A percentile compares a stretch with the other conserved stretches of the same genome.
These are phyloP conservation scores for Cucumis cinereus DNA, from an alignment of 306 rosid species.

Conservation along the genomic window DNA sequence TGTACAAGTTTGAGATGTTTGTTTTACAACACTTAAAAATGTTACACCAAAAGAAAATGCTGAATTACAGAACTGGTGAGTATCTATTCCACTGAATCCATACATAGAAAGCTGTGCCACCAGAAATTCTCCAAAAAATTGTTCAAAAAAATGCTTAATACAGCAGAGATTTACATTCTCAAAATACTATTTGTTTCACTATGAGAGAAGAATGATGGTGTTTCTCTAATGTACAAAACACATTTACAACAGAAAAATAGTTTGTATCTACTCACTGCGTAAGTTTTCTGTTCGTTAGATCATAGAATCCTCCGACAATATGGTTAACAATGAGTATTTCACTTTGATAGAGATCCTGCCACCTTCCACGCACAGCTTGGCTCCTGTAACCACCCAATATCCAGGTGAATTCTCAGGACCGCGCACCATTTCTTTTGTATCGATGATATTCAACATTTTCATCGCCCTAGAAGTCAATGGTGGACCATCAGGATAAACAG, in stretches of 20 bases:
- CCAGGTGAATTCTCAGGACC: slow-evolving; percentile 86
- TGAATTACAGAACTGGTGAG: not conserved
- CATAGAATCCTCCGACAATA: slow-evolving; percentile 46
- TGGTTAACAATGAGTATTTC: slow-evolving; percentile 71
- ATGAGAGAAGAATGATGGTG: not conserved
- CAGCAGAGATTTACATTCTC: not conserved
- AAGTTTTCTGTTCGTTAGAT: not conserved
- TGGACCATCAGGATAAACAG: slow-evolving; percentile 61
- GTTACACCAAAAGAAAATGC: not conserved
- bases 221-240: slow-evolving; percentile 2
- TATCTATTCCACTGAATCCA: not conserved
- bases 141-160: not conserved
- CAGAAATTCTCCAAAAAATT: not conserved
- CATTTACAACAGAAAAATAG: slow-evolving; percentile 3
- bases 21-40: not conserved
- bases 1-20: not conserved
- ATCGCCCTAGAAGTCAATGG: slow-evolving; percentile 54
- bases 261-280: not conserved
- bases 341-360: slow-evolving; percentile 61
- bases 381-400: slow-evolving; percentile 91
- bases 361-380: slow-evolving; percentile 55
- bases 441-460: slow-evolving; percentile 53
- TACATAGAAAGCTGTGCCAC: not conserved
- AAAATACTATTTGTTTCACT: not conserved
- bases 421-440: slow-evolving; percentile 59